phyloP scores from a whole-genome alignment of 129 eudicot genomes.

The Lactuca saligna region DNA sequence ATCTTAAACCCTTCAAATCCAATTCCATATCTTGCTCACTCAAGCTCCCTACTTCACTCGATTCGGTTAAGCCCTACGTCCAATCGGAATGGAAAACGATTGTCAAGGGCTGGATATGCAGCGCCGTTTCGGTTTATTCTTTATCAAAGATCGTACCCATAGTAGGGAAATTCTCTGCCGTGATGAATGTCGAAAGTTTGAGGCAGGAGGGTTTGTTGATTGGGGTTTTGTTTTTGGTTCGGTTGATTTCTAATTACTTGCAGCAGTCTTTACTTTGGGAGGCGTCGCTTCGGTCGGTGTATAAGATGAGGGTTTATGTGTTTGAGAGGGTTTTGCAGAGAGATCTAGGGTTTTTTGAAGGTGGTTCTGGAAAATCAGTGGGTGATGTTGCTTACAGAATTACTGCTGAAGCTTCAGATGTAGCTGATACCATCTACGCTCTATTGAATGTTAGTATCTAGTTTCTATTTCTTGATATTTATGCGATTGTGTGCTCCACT shows the following conservation, averaged over 20 bases:
- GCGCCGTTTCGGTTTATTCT: conserved; percentile 69
- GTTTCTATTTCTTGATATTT: not conserved
- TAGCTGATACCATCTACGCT: conserved; percentile 67
- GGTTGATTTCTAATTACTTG: conserved; percentile 49
- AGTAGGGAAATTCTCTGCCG: conserved; percentile 49
- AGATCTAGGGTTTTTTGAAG: conserved; percentile 83
- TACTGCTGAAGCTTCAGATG: conserved; percentile 86
- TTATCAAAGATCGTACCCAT: conserved; percentile 58
- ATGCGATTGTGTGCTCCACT: not conserved
- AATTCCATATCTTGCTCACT: conserved; percentile 17
- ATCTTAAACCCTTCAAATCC: conserved; percentile 17
- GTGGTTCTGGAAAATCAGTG: conserved; percentile 52
- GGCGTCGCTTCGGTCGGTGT: conserved; percentile 61
- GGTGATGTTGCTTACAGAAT: conserved; percentile 88
- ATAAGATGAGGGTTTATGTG: conserved; percentile 64
- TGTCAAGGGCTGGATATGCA: conserved; percentile 66
- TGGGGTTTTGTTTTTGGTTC: conserved; percentile 52
- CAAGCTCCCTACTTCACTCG: conserved; percentile 34
- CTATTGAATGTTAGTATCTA: conserved; percentile 59
- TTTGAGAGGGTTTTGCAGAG: conserved; percentile 75
- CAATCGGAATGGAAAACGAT: conserved; percentile 68
- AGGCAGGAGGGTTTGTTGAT: conserved; percentile 48
- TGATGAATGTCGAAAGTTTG: conserved; percentile 20
- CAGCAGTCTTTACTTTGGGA: conserved; percentile 90
- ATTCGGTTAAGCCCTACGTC: conserved; percentile 62